These are phyloP conservation scores for Candida tibetensis DNA, from an alignment of 805 yeast species.

Conservation along the genomic window DNA sequence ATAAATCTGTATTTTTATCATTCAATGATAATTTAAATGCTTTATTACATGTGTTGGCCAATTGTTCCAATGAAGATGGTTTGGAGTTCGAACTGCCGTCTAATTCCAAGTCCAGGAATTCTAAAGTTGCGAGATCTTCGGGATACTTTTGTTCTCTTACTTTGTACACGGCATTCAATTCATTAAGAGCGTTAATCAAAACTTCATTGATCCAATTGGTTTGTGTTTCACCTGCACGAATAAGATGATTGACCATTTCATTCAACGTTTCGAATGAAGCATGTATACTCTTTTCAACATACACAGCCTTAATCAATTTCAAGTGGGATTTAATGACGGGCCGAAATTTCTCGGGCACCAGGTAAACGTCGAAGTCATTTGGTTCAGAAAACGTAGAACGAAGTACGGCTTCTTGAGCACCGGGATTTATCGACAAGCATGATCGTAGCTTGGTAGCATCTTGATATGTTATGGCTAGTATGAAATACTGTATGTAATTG, in stretches of 20 bases:
- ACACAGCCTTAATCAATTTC: slow-evolving; percentile 33
- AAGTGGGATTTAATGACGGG: slow-evolving; percentile 33
- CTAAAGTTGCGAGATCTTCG: slow-evolving; percentile 14
- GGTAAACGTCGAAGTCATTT: slow-evolving; percentile 39
- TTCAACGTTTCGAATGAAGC: slow-evolving; percentile 33
- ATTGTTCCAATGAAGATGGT: slow-evolving; percentile 41
- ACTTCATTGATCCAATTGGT: slow-evolving; percentile 51
- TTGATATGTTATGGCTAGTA: slow-evolving; percentile 16
- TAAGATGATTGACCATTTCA: slow-evolving; percentile 44
- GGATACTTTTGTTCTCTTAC: slow-evolving; percentile 32
- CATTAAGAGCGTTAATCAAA: slow-evolving; percentile 39
- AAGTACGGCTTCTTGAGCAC: slow-evolving; percentile 24
- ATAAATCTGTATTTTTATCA: slow-evolving; percentile 60
- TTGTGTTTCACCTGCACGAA: slow-evolving; percentile 52
- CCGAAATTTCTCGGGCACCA: slow-evolving; percentile 36
- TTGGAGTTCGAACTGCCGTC: slow-evolving; percentile 15
- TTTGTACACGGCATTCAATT: slow-evolving; percentile 39
- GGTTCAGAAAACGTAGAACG: slow-evolving; percentile 36
- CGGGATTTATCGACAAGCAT: slow-evolving; percentile 37
- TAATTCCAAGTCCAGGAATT: slow-evolving; percentile 18
- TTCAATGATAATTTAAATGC: slow-evolving; percentile 76
- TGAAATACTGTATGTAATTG: slow-evolving; percentile 21
- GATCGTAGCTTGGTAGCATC: slow-evolving; percentile 17
- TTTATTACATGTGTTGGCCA: slow-evolving; percentile 65
- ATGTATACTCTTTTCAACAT: slow-evolving; percentile 31